Percentiles rank a stretch among this genome's conserved stretches.
Conservation (phyloP, 2,329 filamentous ascomycete genomes). For the Sordariomycetes sp. region DNA sequence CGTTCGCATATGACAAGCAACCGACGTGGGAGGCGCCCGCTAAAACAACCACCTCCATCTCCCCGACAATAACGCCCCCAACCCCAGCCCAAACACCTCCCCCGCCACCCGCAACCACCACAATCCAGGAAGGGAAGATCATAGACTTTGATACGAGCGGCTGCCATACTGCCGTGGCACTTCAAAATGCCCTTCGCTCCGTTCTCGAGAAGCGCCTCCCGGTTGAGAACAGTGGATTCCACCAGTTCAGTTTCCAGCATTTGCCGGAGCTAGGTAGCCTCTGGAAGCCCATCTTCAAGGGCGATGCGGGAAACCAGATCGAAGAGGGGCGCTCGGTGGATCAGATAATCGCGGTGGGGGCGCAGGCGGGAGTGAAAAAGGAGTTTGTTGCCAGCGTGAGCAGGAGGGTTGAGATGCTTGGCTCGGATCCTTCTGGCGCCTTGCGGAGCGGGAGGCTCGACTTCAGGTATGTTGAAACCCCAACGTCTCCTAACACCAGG, state of each 20-base stretch:
- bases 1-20: slow-evolving; percentile 23
- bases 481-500: neutral
- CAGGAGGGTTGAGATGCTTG: slow-evolving; percentile 43
- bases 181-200: slow-evolving; percentile 47
- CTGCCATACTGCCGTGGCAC: slow-evolving; percentile 35
- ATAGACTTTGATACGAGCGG: slow-evolving; percentile 29
- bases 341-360: slow-evolving; percentile 49
- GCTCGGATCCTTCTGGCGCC: slow-evolving; percentile 34
- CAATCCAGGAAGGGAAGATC: slow-evolving; percentile 23
- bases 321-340: slow-evolving; percentile 31
- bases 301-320: slow-evolving; percentile 18
- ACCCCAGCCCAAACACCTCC: slow-evolving; percentile 33
- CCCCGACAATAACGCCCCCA: slow-evolving; percentile 18
- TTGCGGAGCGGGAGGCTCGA: slow-evolving; percentile 47
- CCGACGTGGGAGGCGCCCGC: slow-evolving; percentile 4
- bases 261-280: slow-evolving; percentile 36
- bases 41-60: slow-evolving; percentile 14
- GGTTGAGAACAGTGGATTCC: slow-evolving; percentile 31
- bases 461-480: slow-evolving; percentile 34
- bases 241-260: slow-evolving; percentile 34
- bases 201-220: slow-evolving; percentile 41
- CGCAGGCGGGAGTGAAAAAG: slow-evolving; percentile 40
- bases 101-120: slow-evolving; percentile 29
- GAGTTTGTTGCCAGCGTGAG: slow-evolving; percentile 36
- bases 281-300: slow-evolving; percentile 42